A percentile compares a stretch with the other conserved stretches of the same genome.
Conservation (phyloP, 495 filamentous ascomycete genomes). For the Oidiodendron maius region DNA sequence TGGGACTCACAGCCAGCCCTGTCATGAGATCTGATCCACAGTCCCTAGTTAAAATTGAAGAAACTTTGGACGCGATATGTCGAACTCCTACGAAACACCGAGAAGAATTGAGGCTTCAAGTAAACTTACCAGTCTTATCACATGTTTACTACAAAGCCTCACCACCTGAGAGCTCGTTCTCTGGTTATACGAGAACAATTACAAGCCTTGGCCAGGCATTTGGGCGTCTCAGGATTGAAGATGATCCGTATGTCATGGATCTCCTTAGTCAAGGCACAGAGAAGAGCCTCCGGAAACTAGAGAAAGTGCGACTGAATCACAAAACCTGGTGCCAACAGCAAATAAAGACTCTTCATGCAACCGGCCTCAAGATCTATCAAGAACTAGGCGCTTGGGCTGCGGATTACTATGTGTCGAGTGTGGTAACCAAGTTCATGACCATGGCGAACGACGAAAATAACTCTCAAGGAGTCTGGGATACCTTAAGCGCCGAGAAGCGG, state of each 20-base stretch:
- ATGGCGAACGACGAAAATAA: slow-evolving; percentile 25
- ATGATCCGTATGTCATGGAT: slow-evolving; percentile 66
- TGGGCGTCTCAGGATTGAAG: slow-evolving; percentile 46
- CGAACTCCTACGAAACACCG: slow-evolving; percentile 67
- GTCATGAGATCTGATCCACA: slow-evolving; percentile 50
- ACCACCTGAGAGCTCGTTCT: slow-evolving; percentile 1
- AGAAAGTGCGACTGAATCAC: slow-evolving; percentile 37
- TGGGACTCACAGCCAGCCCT: slow-evolving; percentile 85
- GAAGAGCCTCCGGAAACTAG: slow-evolving; percentile 31
- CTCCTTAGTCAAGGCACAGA: slow-evolving; percentile 34
- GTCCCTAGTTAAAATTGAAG: slow-evolving; percentile 57
- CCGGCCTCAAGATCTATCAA: slow-evolving; percentile 42
- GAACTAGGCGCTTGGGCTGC: slow-evolving; percentile 72
- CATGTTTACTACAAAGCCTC: slow-evolving; percentile 38
- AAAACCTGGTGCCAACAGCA: slow-evolving; percentile 62
- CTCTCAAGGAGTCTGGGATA: slow-evolving; percentile 19
- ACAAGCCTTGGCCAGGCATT: slow-evolving; percentile 32
- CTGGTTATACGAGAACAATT: slow-evolving; percentile 24
- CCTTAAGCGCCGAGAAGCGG: slow-evolving; percentile 39
- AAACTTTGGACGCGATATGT: slow-evolving; percentile 68
- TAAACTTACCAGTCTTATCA: slow-evolving; percentile 60
- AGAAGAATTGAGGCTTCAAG: slow-evolving; percentile 60
- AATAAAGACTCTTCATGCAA: slow-evolving; percentile 50
- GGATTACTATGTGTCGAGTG: slow-evolving; percentile 62
- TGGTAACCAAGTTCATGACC: slow-evolving; percentile 41